Conservation (phyloP, 1,284 basidiomycete genomes). For the Ceratobasidium sp. region DNA sequence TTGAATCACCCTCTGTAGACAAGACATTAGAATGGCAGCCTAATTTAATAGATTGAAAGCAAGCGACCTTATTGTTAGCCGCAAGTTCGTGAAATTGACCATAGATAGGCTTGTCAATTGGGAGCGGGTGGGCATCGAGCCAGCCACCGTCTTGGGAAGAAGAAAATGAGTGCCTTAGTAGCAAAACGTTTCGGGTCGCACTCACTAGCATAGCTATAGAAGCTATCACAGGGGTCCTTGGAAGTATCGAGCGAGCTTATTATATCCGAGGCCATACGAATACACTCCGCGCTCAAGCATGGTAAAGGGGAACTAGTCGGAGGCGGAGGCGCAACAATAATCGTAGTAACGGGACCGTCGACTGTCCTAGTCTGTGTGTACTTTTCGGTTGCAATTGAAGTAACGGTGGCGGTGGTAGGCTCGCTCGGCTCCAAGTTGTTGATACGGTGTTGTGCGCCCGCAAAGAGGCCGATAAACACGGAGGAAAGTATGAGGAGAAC, state of each 20-base stretch:
- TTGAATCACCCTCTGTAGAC: conserved; percentile 74
- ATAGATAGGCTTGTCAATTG: conserved; percentile 82
- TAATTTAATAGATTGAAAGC: conserved; percentile 57
- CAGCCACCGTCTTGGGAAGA: conserved; percentile 74
- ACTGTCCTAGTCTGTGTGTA: conserved; percentile 51
- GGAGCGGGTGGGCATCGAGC: conserved; percentile 83
- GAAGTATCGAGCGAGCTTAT: conserved; percentile 83
- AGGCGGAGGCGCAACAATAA: conserved; percentile 50
- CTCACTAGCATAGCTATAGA: conserved; percentile 92
- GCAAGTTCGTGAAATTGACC: conserved; percentile 60
- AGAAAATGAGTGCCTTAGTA: background rate
- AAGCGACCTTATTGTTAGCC: conserved; percentile 57
- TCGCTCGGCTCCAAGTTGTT: conserved; percentile 58
- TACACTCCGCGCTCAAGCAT: conserved; percentile 86
- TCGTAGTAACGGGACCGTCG: conserved; percentile 56
- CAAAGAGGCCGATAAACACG: conserved; percentile 92
- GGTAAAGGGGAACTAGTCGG: conserved; percentile 52
- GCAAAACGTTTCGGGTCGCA: conserved; percentile 51
- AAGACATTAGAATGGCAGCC: conserved; percentile 57
- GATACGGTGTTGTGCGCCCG: conserved; percentile 84
- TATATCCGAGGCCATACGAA: conserved; percentile 85
- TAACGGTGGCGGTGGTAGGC: conserved; percentile 55
- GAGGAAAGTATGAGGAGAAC: conserved; percentile 84
- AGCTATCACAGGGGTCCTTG: conserved; percentile 94
- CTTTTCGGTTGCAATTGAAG: conserved; percentile 51